Evolutionary conservation across 2,329 filamentous ascomycete genomes (phyloP).

Genomic region (Epichloe baconii): DNA sequence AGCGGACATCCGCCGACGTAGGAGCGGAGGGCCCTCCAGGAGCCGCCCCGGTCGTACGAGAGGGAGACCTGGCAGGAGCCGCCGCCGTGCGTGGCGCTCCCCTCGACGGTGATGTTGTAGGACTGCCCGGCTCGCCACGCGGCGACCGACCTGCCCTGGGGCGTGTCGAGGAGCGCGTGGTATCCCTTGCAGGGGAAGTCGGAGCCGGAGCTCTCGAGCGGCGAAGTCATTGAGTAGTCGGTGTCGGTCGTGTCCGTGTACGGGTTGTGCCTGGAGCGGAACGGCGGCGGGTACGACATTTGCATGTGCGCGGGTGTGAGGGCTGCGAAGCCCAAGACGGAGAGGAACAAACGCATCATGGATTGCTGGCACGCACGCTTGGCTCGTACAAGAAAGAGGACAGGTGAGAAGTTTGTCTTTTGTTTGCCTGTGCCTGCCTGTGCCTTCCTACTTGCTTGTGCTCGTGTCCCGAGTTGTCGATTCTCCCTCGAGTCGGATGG

Average conservation of each 20-base stretch:
- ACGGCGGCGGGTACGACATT: conserved; percentile 38
- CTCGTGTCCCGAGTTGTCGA: background rate
- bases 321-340: conserved; percentile 28
- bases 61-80: conserved; percentile 67
- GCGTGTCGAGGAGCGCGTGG: conserved; percentile 33
- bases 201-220: conserved; percentile 44
- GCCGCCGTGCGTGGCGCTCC: conserved; percentile 50
- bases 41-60: conserved; percentile 56
- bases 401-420: background rate
- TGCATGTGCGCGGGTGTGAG: conserved; percentile 42
- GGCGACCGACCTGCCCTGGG: conserved; percentile 38
- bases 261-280: conserved; percentile 40
- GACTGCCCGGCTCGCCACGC: conserved; percentile 48
- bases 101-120: conserved; percentile 51
- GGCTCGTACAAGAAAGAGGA: no score
- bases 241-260: conserved; percentile 32
- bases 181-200: conserved; percentile 69
- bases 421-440: no score
- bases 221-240: conserved; percentile 62
- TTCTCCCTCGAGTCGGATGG: no score
- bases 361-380: no score
- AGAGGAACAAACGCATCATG: conserved; percentile 7
- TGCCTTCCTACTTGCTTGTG: background rate
- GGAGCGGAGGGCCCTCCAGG: conserved; percentile 54
- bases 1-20: conserved; percentile 41